Conservation (phyloP, 2,329 filamentous ascomycete species). For the Pyrenophora seminiperda region DNA sequence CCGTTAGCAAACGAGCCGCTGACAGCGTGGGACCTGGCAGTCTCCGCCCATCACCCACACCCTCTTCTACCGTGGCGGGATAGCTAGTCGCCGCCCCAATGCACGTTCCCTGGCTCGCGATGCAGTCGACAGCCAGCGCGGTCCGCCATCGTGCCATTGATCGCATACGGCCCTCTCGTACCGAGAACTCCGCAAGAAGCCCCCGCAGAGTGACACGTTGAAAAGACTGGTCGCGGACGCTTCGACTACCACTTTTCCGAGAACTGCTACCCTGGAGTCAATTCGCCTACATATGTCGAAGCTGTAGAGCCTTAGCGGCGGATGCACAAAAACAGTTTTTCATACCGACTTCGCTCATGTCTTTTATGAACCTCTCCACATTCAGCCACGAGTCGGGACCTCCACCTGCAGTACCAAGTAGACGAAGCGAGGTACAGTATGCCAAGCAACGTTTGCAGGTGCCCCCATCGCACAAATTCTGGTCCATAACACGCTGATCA, state of each 20-base stretch:
- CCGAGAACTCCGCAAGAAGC: slow-evolving; percentile 8
- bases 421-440: slow-evolving; percentile 16
- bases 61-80: slow-evolving; percentile 23
- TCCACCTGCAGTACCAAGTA: slow-evolving; percentile 41
- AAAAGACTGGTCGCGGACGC: slow-evolving; percentile 24
- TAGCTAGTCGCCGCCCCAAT: slow-evolving; percentile 21
- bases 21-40: slow-evolving; percentile 35
- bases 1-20: slow-evolving; percentile 31
- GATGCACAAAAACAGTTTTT: slow-evolving; percentile 34
- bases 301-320: slow-evolving; percentile 13
- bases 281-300: slow-evolving; percentile 33
- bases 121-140: slow-evolving; percentile 26
- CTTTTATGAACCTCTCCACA: slow-evolving; percentile 34
- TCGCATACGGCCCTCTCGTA: slow-evolving; percentile 24
- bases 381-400: slow-evolving; percentile 18
- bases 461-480: slow-evolving; percentile 26
- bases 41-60: slow-evolving; percentile 26
- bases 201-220: slow-evolving; percentile 18
- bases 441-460: slow-evolving; percentile 27
- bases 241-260: slow-evolving; percentile 8
- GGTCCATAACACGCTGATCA: slow-evolving; percentile 33
- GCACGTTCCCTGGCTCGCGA: slow-evolving; percentile 22
- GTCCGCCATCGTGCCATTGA: slow-evolving; percentile 39
- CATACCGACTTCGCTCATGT: slow-evolving; percentile 38
- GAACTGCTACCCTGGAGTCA: slow-evolving; percentile 27